These are phyloP conservation scores for Periglandula ipomoeae DNA, from an alignment of 2,329 filamentous ascomycete genomes.

Conservation along the genomic window DNA sequence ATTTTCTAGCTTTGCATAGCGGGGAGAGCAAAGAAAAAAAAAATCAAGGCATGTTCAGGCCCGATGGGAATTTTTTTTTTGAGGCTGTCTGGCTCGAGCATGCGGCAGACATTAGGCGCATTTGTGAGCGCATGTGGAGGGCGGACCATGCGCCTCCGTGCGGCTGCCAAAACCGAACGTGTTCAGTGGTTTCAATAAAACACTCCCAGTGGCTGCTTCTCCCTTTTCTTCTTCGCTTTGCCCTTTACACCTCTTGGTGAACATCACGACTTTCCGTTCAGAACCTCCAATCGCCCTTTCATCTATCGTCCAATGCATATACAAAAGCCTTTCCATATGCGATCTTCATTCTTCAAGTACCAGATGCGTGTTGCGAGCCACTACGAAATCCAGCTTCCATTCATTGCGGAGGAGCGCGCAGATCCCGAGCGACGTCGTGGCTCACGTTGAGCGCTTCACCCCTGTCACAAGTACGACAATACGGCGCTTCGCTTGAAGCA, in stretches of 20 bases:
- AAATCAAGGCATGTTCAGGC: not conserved
- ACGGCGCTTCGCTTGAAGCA: slow-evolving; percentile 3
- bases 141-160: not conserved
- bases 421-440: slow-evolving; percentile 52
- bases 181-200: slow-evolving; percentile 2
- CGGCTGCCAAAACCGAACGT: not conserved
- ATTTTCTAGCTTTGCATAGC: not conserved
- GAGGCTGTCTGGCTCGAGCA: too few relatives aligned
- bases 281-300: slow-evolving; percentile 8
- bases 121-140: too few relatives aligned
- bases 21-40: not conserved
- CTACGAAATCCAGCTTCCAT: slow-evolving; percentile 38
- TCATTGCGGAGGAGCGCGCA: slow-evolving; percentile 42
- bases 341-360: slow-evolving; percentile 41
- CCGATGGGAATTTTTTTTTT: not conserved
- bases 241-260: slow-evolving; percentile 11
- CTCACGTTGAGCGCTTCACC: slow-evolving; percentile 28
- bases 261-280: slow-evolving; percentile 4
- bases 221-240: not conserved
- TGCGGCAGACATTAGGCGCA: not conserved
- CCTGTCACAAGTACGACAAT: slow-evolving; percentile 5
- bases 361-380: slow-evolving; percentile 48
- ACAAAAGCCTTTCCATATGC: slow-evolving; percentile 35
- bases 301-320: slow-evolving; percentile 44
- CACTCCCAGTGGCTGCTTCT: not conserved